These are phyloP conservation scores for Capsella rubella DNA, from an alignment of 441 rosid genomes.

Conservation along the genomic window DNA sequence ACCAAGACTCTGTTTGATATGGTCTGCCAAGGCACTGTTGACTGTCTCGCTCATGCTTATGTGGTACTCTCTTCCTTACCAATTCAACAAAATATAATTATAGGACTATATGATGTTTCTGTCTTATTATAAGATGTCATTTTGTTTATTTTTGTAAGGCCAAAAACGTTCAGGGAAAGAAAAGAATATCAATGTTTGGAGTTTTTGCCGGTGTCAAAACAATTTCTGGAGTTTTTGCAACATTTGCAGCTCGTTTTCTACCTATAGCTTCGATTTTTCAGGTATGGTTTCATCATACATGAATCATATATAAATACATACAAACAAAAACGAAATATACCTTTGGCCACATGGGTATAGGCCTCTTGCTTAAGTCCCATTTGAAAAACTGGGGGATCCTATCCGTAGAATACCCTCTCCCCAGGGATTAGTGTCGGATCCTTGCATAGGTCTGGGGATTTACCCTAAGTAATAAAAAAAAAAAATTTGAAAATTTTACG, in stretches of 20 bases:
- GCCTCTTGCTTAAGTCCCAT: no score
- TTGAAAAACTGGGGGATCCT: no score
- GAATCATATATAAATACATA: not conserved
- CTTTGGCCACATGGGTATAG: no score
- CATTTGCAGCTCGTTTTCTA: conserved; percentile 73
- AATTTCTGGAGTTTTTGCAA: conserved; percentile 58
- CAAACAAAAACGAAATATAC: not conserved
- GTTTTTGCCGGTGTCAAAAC: conserved; percentile 61
- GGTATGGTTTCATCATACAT: conserved; percentile 43
- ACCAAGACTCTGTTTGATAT: conserved; percentile 62
- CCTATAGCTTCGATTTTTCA: conserved; percentile 58
- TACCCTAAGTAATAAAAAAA: no score
- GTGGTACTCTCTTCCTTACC: conserved; percentile 51
- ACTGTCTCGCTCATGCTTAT: conserved; percentile 81
- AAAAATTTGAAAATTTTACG: not conserved
- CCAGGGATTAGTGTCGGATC: no score
- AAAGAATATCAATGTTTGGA: conserved; percentile 68
- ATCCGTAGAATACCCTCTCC: no score
- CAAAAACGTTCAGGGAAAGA: conserved; percentile 52
- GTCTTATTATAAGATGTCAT: not conserved
- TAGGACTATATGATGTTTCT: not conserved
- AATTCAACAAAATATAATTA: not conserved
- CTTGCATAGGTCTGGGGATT: no score
- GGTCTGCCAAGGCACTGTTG: conserved; percentile 61
- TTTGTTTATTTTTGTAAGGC: conserved; percentile 52